phyloP scores from a whole-genome alignment of 2,329 filamentous ascomycete species.

The Neonectria hederae region DNA sequence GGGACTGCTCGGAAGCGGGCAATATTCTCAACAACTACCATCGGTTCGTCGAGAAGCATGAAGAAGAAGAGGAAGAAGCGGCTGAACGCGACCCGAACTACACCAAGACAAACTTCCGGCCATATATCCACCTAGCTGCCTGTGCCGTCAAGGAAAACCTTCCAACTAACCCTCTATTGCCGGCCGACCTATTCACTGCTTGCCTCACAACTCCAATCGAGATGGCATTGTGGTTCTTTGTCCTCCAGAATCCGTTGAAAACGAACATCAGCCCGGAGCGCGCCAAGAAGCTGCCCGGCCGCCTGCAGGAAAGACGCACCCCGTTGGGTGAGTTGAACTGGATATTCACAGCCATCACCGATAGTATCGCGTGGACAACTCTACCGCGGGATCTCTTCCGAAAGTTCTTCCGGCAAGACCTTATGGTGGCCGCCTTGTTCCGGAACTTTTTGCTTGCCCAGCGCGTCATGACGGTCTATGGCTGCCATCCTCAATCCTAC shows the following conservation, averaged over 20 bases:
- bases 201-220: slow-evolving; percentile 97
- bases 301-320: slow-evolving; percentile 90
- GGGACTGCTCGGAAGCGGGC: slow-evolving; percentile 96
- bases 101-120: slow-evolving; percentile 75
- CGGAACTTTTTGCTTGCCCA: slow-evolving; percentile 95
- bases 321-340: slow-evolving; percentile 97
- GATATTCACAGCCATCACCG: slow-evolving; percentile 99
- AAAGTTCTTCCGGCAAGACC: slow-evolving; percentile 94
- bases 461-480: slow-evolving; percentile 94
- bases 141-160: slow-evolving; percentile 91
- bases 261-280: slow-evolving; percentile 79
- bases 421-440: slow-evolving; percentile 99
- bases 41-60: slow-evolving; percentile 93
- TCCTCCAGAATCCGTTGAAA: slow-evolving; percentile 85
- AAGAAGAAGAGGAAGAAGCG: slow-evolving; percentile 84
- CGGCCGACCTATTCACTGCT: slow-evolving; percentile 94
- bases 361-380: slow-evolving; percentile 98
- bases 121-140: slow-evolving; percentile 89
- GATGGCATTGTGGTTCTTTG: slow-evolving; percentile 96
- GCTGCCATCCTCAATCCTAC: slow-evolving; percentile 92
- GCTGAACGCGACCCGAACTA: slow-evolving; percentile 83
- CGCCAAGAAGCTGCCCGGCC: slow-evolving; percentile 88
- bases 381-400: slow-evolving; percentile 90
- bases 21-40: slow-evolving; percentile 97
- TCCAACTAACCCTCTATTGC: slow-evolving; percentile 91